Base-by-base conservation (phyloP, 306 rosid species). In the Castanospermum australe region DNA sequence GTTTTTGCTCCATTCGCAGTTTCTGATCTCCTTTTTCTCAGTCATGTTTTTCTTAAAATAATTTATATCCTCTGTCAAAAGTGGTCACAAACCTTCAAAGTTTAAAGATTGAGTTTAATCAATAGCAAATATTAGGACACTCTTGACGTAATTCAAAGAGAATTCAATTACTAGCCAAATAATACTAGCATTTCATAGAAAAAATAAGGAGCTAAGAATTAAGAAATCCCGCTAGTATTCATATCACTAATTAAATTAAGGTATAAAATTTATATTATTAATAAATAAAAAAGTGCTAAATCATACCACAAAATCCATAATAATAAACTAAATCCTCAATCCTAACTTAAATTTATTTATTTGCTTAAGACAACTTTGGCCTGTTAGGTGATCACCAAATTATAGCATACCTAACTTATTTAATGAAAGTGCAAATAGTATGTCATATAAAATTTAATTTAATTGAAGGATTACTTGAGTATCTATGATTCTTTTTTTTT, bases 351-450 rank as follows among this genome's bases (percentile, higher is more conserved):
- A 57, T 38, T 41, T 44, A 18, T 52, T 24, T 66, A 10, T 66
- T 25, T 4, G 25, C 4, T 7, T 3, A 66, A 67, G 67, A 54
- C 59, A 55, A 66, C 5, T 42, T 52, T 55, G 61, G 48, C n/a
- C 76, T 60, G 57, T 57, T 44, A 68, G 28, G 39, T 55, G 42
- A 67, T 55, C 82, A 67, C 39, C 20, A 51, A 78, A 68, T 69
- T 56, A 68, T 55, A 57, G 2, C 76, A 77, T 6, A 67, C 44
- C 69, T 54, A 77, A 67, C 57, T 21, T 15, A 5, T 62, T 42
- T 41, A 59, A 41, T 57, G 6, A 38, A 39, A 22, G 41, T 36
- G 66, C 51, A 52, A 52, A 74, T 60, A 15, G 59, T 11, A 60
- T 60, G 59, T 61, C 70, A 30, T 60, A n/a, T n/a, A n/a, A n/a